A percentile compares a stretch with the other conserved stretches of the same genome.
phyloP scores from a whole-genome alignment of 805 yeast genomes.

The Nakazawaea molendinolei region DNA sequence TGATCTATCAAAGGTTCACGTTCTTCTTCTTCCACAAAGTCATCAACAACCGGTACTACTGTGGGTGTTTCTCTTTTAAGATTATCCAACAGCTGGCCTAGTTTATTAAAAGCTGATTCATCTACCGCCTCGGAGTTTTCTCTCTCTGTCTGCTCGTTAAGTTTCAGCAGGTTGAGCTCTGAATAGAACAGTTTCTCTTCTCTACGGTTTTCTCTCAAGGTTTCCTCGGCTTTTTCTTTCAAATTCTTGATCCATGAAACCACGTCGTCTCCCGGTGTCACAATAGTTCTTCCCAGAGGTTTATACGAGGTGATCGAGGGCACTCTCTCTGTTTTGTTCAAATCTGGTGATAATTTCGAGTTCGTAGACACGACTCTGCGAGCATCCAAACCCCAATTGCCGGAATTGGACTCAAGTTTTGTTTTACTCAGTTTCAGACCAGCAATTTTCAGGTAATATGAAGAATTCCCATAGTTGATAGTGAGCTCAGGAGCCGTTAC shows the following conservation, averaged over 20 bases:
- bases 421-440: background rate
- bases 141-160: too few relatives aligned
- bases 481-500: constrained; percentile 3
- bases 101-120: constrained; percentile 19
- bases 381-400: too few relatives aligned
- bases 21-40: constrained; percentile 16
- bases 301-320: background rate
- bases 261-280: too few relatives aligned
- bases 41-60: too few relatives aligned
- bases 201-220: constrained; percentile 23
- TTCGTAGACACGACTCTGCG: too few relatives aligned
- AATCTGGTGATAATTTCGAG: too few relatives aligned
- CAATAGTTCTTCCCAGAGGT: too few relatives aligned
- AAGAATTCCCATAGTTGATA: constrained; percentile 2
- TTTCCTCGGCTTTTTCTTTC: constrained; percentile 25
- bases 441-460: constrained; percentile 8
- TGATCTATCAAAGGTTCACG: constrained; percentile 15
- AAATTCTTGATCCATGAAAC: constrained; percentile 28
- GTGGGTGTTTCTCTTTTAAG: too few relatives aligned
- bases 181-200: constrained; percentile 32
- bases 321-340: too few relatives aligned
- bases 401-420: background rate
- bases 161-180: too few relatives aligned
- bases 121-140: constrained; percentile 10
- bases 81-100: constrained; percentile 17